phyloP scores from a whole-genome alignment of 164 flowering plant genomes.

The Santalum album region DNA sequence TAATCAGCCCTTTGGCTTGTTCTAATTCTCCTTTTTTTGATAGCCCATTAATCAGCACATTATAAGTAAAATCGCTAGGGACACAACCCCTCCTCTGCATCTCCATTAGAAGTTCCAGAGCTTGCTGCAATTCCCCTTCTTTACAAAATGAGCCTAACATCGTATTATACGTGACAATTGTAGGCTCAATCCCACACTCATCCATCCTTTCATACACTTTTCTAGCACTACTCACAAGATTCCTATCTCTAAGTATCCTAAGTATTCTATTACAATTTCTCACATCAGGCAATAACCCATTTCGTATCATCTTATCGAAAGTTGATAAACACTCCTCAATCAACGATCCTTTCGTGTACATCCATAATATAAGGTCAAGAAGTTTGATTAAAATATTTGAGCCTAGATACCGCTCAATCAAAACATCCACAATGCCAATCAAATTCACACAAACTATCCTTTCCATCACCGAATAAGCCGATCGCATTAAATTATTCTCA shows the following conservation, averaged over 20 bases:
- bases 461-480: constrained; percentile 38
- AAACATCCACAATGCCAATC: constrained; percentile 32
- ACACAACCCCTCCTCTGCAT: constrained; percentile 45
- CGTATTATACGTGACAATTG: constrained; percentile 52
- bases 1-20: constrained; percentile 38
- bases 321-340: constrained; percentile 33
- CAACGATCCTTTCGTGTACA: constrained; percentile 37
- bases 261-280: constrained; percentile 64
- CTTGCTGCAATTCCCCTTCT: constrained; percentile 38
- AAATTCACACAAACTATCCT: constrained; percentile 23
- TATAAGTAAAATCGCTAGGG: constrained; percentile 54
- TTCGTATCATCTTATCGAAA: constrained; percentile 49
- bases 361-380: constrained; percentile 44
- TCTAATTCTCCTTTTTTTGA: constrained; percentile 42
- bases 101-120: constrained; percentile 30
- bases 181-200: constrained; percentile 38
- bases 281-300: constrained; percentile 50
- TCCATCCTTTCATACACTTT: constrained; percentile 46
- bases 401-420: constrained; percentile 30
- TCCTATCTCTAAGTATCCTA: constrained; percentile 37
- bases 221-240: constrained; percentile 22
- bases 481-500: constrained; percentile 23
- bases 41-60: constrained; percentile 52
- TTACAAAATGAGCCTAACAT: constrained; percentile 51
- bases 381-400: constrained; percentile 21